Percentiles rank a stretch among this genome's conserved stretches.
These are phyloP conservation scores for Candida silvatica DNA, from an alignment of 805 yeast genomes.

Conservation along the genomic window DNA sequence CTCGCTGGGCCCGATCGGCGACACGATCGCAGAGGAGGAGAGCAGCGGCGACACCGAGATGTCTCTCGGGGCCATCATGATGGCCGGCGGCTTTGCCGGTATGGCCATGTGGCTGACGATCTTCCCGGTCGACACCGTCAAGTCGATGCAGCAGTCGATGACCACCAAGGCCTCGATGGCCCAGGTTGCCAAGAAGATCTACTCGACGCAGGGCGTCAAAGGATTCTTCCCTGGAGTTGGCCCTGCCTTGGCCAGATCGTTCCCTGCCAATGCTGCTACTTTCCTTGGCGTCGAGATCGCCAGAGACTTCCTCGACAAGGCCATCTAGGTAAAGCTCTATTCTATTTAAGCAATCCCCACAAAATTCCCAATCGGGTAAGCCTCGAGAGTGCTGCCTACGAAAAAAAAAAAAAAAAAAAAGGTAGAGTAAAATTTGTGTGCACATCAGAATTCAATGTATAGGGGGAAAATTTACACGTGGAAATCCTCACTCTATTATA, in stretches of 20 bases:
- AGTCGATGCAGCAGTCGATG: conserved; percentile 71
- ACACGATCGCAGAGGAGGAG: background rate
- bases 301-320: conserved; percentile 14
- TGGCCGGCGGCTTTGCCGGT: conserved; percentile 96
- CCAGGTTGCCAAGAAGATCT: conserved; percentile 61
- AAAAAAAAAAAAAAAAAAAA: too few species aligned
- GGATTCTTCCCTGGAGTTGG: conserved; percentile 98
- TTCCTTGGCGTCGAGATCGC: conserved; percentile 92
- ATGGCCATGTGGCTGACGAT: conserved; percentile 95
- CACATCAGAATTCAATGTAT: too few species aligned
- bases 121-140: conserved; percentile 94
- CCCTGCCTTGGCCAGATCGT: conserved; percentile 87
- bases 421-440: too few species aligned
- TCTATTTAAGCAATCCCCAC: too few species aligned
- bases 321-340: too few species aligned
- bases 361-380: too few species aligned
- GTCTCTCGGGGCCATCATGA: conserved; percentile 65
- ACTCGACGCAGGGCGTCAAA: conserved; percentile 68
- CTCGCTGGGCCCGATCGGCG: conserved; percentile 5
- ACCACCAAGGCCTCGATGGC: conserved; percentile 44
- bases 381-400: too few species aligned
- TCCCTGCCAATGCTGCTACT: conserved; percentile 99
- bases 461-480: too few species aligned
- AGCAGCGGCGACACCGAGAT: conserved; percentile 41
- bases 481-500: too few species aligned